Percentiles rank a stretch among this genome's conserved stretches.
Conservation (phyloP, 345 rosid genomes). For the Arabis alpina region DNA sequence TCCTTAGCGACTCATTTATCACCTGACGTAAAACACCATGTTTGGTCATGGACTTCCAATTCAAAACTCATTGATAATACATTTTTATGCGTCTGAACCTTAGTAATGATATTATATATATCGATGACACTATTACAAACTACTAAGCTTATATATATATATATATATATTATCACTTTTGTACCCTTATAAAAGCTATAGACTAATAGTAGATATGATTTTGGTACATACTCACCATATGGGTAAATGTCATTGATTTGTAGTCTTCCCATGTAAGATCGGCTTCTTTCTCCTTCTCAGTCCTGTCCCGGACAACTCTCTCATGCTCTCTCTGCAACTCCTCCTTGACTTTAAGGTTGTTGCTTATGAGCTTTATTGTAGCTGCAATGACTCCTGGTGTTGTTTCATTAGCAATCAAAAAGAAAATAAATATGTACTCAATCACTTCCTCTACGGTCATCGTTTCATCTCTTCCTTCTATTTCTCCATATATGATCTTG, state of each 20-base stretch:
- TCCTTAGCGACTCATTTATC: constrained; percentile 38
- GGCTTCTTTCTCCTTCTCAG: constrained; percentile 1
- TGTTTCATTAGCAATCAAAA: constrained; percentile 36
- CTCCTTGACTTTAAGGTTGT: constrained; percentile 28
- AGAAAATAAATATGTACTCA: constrained; percentile 32
- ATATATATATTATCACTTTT: too few species aligned
- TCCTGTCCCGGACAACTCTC: constrained; percentile 24
- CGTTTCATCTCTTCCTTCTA: not conserved
- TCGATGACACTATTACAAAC: too few species aligned
- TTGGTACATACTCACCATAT: constrained; percentile 4
- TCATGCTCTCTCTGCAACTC: constrained; percentile 61
- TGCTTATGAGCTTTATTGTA: constrained; percentile 29
- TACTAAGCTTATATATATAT: too few species aligned
- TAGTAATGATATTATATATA: too few species aligned
- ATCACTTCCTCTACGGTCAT: constrained; percentile 21
- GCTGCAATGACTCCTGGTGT: constrained; percentile 34
- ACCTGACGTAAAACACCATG: constrained; percentile 15
- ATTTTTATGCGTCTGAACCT: too few species aligned
- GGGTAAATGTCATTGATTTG: constrained; percentile 77
- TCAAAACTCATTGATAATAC: not conserved
- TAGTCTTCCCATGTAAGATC: constrained; percentile 72
- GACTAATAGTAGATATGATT: too few species aligned
- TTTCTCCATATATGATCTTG: constrained; percentile 19
- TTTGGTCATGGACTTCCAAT: not conserved
- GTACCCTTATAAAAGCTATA: too few species aligned